These are phyloP conservation scores for Axilococcus clingmanii DNA, from an alignment of 139 green algal species.

Conservation along the genomic window DNA sequence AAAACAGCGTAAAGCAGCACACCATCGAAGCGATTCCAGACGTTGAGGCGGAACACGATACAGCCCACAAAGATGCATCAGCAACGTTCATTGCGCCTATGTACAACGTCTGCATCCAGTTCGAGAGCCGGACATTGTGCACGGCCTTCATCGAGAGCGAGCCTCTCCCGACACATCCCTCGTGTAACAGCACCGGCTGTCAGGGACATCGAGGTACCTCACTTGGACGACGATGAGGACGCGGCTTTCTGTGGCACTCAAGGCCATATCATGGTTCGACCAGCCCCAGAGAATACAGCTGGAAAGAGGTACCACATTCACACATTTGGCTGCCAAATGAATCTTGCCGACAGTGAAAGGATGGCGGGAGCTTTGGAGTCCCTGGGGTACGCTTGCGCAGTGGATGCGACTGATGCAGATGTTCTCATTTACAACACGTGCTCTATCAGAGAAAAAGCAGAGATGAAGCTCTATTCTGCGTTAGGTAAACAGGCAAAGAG, in stretches of 20 bases:
- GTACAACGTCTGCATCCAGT: neutral
- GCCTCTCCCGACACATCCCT: no score
- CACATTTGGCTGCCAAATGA: slow-evolving; percentile 98
- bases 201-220: no score
- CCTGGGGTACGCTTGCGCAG: slow-evolving; percentile 68
- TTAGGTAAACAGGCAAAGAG: slow-evolving; percentile 79
- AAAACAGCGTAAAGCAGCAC: no score
- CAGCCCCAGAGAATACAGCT: neutral
- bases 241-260: neutral
- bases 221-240: slow-evolving; percentile 1
- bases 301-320: slow-evolving; percentile 88
- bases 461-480: slow-evolving; percentile 91
- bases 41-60: no score
- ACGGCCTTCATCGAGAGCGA: no score
- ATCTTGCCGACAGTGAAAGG: slow-evolving; percentile 87
- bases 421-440: slow-evolving; percentile 98
- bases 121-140: neutral
- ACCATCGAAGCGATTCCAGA: no score
- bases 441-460: slow-evolving; percentile 91
- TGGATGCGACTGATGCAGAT: slow-evolving; percentile 68
- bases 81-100: neutral
- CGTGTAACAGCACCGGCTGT: no score
- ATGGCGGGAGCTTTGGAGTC: slow-evolving; percentile 89
- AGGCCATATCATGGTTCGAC: slow-evolving; percentile 23
- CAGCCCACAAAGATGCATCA: neutral